Percentiles rank a stretch among this genome's conserved stretches.
These are phyloP conservation scores for Naganishia liquefaciens DNA, from an alignment of 1,284 basidiomycete genomes.

Conservation along the genomic window DNA sequence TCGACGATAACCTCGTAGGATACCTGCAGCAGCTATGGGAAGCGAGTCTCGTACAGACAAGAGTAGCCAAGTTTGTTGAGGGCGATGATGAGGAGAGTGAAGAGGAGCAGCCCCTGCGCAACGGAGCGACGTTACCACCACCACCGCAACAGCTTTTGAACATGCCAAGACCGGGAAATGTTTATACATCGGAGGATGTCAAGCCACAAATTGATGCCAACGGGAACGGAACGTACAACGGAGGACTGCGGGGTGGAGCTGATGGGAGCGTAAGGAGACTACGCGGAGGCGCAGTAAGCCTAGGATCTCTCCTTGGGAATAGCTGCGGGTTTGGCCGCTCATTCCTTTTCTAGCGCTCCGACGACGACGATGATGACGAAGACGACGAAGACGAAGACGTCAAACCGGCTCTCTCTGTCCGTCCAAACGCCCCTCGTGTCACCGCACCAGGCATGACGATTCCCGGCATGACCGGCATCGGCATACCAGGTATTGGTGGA, in stretches of 20 bases:
- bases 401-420: constrained; percentile 18
- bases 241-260: constrained; percentile 26
- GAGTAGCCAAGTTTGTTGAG: constrained; percentile 78
- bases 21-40: constrained; percentile 78
- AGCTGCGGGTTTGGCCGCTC: too few species aligned
- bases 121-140: background rate
- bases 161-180: constrained; percentile 1
- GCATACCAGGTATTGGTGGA: constrained; percentile 21
- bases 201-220: constrained; percentile 26
- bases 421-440: constrained; percentile 11
- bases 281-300: constrained; percentile 21
- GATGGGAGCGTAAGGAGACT: constrained; percentile 8
- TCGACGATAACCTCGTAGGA: constrained; percentile 62
- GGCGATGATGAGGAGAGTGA: constrained; percentile 30
- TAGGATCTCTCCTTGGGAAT: background rate
- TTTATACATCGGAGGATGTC: constrained; percentile 13
- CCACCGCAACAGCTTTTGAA: constrained; percentile 9
- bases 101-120: constrained; percentile 19
- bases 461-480: constrained; percentile 24
- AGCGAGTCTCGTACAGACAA: constrained; percentile 82
- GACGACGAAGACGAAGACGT: constrained; percentile 29
- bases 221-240: constrained; percentile 31
- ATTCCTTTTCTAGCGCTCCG: constrained; percentile 15
- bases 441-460: constrained; percentile 7
- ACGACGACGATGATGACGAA: constrained; percentile 30